Evolutionary conservation across 1,284 basidiomycete species (phyloP).

Genomic region (Porphyrellus sp.): DNA sequence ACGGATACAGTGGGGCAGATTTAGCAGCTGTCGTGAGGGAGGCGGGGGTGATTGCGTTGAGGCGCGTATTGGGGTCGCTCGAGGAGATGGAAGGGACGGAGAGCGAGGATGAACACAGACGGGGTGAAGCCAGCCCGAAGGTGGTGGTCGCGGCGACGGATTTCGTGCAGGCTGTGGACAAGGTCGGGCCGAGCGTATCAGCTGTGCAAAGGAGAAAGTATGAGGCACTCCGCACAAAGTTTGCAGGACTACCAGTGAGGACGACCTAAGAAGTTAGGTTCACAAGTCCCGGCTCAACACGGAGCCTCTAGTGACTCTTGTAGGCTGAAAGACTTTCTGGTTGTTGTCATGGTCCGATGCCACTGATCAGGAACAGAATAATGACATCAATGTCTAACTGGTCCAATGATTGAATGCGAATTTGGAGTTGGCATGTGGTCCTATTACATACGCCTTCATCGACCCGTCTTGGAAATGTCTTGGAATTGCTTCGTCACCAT

Average conservation of each 20-base stretch:
- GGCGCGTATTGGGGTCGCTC: background rate
- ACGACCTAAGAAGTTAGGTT: no score
- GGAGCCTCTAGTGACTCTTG: no score
- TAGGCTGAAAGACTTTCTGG: no score
- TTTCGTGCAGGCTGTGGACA: background rate
- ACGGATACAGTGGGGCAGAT: background rate
- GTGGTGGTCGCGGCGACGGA: background rate
- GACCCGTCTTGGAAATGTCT: no score
- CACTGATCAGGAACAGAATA: no score
- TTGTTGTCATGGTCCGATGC: no score
- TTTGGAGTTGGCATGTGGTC: no score
- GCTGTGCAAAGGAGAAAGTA: background rate
- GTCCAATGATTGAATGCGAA: no score
- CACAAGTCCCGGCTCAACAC: no score
- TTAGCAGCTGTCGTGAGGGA: background rate
- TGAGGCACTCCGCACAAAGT: background rate
- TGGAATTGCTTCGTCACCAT: no score
- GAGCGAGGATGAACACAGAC: background rate
- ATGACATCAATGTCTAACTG: no score
- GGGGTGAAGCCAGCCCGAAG: background rate
- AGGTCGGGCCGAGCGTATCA: background rate
- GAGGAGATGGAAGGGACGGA: background rate
- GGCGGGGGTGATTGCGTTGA: background rate
- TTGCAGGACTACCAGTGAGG: conserved; percentile 28
- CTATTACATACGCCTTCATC: no score